These are phyloP conservation scores for Dictyophora rubrovolvata DNA, from an alignment of 768 basidiomycete genomes.

Conservation along the genomic window DNA sequence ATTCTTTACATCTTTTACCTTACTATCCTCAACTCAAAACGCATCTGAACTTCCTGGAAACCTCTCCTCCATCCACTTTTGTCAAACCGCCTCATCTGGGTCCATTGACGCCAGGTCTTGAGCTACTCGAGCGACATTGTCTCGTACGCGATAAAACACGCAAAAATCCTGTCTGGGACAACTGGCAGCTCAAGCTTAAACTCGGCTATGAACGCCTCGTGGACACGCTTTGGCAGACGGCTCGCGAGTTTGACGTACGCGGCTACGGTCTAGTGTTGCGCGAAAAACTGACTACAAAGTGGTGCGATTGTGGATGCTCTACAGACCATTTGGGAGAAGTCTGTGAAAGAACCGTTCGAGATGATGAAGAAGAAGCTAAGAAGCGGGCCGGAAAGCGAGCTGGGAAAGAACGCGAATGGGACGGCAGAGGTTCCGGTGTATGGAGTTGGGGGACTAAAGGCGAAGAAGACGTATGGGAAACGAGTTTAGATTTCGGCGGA, in stretches of 20 bases:
- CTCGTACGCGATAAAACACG: conserved; percentile 12
- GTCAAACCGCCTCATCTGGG: conserved; percentile 59
- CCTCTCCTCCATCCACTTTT: conserved; percentile 45
- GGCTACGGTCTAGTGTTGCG: conserved; percentile 61
- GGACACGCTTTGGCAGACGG: conserved; percentile 60
- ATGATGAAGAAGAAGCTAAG: conserved; percentile 55
- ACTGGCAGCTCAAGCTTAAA: conserved; percentile 52
- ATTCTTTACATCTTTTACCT: conserved; percentile 56
- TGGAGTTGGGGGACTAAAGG: conserved; percentile 67
- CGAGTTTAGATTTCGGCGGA: conserved; percentile 55
- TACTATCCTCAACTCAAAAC: conserved; percentile 47
- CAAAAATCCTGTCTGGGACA: conserved; percentile 36
- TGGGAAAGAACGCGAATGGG: conserved; percentile 70
- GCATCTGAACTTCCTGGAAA: conserved; percentile 52
- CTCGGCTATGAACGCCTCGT: conserved; percentile 55
- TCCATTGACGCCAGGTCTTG: conserved; percentile 45
- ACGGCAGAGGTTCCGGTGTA: conserved; percentile 57
- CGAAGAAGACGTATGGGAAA: conserved; percentile 70
- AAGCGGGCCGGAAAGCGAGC: conserved; percentile 40
- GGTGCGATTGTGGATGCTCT: conserved; percentile 77
- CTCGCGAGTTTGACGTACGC: conserved; percentile 60
- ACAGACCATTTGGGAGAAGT: conserved; percentile 72
- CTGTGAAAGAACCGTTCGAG: conserved; percentile 60
- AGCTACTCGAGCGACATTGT: conserved; percentile 30
- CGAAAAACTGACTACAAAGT: conserved; percentile 64